A percentile compares a stretch with the other conserved stretches of the same genome.
phyloP scores from a whole-genome alignment of 345 rosid species.

The Capsella bursapastoris region DNA sequence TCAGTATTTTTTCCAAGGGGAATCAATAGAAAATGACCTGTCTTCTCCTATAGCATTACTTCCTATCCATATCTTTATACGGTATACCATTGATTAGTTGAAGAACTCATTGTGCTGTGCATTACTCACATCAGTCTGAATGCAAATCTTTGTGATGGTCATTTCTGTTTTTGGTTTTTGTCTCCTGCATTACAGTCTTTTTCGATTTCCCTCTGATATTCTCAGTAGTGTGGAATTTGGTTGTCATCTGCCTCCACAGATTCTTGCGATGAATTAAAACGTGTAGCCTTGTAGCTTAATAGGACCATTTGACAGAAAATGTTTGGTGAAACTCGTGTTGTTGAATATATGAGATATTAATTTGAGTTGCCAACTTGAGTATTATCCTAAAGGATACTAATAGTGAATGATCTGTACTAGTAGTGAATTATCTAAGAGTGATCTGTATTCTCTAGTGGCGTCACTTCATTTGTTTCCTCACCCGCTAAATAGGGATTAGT shows the following conservation, averaged over 20 bases:
- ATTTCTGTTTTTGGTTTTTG: too few relatives aligned
- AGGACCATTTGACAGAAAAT: too few relatives aligned
- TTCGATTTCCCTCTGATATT: too few relatives aligned
- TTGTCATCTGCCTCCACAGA: slow-evolving; percentile 9
- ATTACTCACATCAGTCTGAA: neutral
- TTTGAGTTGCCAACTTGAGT: neutral
- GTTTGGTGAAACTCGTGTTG: too few relatives aligned
- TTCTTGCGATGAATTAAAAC: neutral
- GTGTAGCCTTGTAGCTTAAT: too few relatives aligned
- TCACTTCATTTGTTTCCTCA: neutral
- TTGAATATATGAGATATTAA: too few relatives aligned
- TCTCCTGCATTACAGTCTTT: neutral
- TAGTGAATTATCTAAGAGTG: too few relatives aligned
- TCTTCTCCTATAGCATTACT: neutral
- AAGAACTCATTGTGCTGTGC: neutral
- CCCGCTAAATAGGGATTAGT: neutral
- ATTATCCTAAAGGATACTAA: neutral
- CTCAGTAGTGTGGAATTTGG: neutral
- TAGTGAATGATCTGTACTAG: neutral
- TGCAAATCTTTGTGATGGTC: neutral
- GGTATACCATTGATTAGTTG: neutral
- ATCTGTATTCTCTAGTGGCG: neutral
- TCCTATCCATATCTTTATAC: neutral
- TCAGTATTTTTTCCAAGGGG: neutral
- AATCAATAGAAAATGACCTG: slow-evolving; percentile 1